Evolutionary conservation across 108 stramenopile genomes (phyloP), one percentile per base, ranked within the genome.

Genomic region (Discostella stelligeroides): DNA sequence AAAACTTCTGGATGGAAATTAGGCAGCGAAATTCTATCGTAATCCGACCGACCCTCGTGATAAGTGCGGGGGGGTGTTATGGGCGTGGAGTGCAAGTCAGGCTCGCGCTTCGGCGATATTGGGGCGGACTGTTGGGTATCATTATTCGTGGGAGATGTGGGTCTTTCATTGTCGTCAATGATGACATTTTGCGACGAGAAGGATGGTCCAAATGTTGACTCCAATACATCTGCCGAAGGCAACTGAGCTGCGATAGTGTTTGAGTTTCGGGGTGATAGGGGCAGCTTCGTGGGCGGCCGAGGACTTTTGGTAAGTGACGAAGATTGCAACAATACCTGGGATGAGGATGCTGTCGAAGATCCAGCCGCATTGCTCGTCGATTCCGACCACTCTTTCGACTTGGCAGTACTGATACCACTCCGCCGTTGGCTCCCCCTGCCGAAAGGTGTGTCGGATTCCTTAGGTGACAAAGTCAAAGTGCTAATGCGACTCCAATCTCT

Each of bases 401-500:
- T 76, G 61, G 37, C 43, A 17, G 63, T 46, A 45, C 75, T 74
- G 27, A 76, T 63, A 28, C 77, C 77, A 29, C 73, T 38, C 49
- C 59, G 28, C 11, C 41, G 49, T 15, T 64, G 64, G 51, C 47
- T 54, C 37, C 30, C 17, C 0, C 46, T 30, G n/a, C 63, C 55
- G 48, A 43, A 66, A 48, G 75, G 28, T 0, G 62, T 60, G 4
- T 76, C 75, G 20, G 68, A 46, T 37, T 81, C 80, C 14, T 47
- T 70, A 21, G 71, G 70, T 27, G 49, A 76, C 46, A 59, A 56
- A 40, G 58, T 69, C 63, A 70, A 65, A 1, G 76, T 43, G 55
- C 66, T 72, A 45, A 86, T 85, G 9, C 78, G 63, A 38, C 85
- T 81, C 93, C 93, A 94, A 66, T 91, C 90, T 55, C 59, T 80